A percentile compares a stretch with the other conserved stretches of the same genome.
These are phyloP conservation scores for Penicillium crystallinum DNA, from an alignment of 495 filamentous ascomycete genomes.

Conservation along the genomic window DNA sequence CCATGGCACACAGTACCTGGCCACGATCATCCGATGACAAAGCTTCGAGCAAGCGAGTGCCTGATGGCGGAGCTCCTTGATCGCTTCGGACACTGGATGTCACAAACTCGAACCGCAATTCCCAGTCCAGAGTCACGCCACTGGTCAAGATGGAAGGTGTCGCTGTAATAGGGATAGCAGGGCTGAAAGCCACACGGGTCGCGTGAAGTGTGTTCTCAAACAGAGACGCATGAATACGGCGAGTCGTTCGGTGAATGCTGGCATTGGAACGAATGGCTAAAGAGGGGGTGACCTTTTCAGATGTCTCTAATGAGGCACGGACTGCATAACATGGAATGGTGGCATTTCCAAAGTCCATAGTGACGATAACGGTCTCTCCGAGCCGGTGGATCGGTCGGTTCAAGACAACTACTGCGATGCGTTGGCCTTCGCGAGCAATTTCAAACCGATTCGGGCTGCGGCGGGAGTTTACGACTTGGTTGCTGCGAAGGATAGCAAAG, in stretches of 20 bases:
- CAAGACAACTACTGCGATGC: conserved; percentile 81
- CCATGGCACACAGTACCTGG: conserved; percentile 61
- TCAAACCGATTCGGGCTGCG: conserved; percentile 84
- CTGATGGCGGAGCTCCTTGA: conserved; percentile 28
- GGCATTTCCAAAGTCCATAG: conserved; percentile 71
- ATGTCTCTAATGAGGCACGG: conserved; percentile 68
- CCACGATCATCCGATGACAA: conserved; percentile 71
- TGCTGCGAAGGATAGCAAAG: conserved; percentile 78
- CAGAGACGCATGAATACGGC: conserved; percentile 66
- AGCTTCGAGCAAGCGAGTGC: conserved; percentile 43
- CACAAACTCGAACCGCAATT: conserved; percentile 83
- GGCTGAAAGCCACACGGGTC: conserved; percentile 68
- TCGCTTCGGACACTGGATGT: conserved; percentile 47
- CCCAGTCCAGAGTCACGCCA: conserved; percentile 81
- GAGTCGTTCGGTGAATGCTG: conserved; percentile 79
- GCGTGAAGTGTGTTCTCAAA: conserved; percentile 79
- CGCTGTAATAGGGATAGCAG: conserved; percentile 70
- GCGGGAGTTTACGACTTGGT: conserved; percentile 52
- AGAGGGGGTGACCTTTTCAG: conserved; percentile 68
- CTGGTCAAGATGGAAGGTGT: conserved; percentile 89
- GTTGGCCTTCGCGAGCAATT: conserved; percentile 80
- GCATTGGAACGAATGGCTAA: conserved; percentile 79
- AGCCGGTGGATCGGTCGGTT: conserved; percentile 87
- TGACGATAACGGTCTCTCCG: conserved; percentile 77
- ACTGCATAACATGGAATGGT: conserved; percentile 76